These are phyloP conservation scores for Yarrowia phangngaensis DNA, from an alignment of 805 yeast species.

Conservation along the genomic window DNA sequence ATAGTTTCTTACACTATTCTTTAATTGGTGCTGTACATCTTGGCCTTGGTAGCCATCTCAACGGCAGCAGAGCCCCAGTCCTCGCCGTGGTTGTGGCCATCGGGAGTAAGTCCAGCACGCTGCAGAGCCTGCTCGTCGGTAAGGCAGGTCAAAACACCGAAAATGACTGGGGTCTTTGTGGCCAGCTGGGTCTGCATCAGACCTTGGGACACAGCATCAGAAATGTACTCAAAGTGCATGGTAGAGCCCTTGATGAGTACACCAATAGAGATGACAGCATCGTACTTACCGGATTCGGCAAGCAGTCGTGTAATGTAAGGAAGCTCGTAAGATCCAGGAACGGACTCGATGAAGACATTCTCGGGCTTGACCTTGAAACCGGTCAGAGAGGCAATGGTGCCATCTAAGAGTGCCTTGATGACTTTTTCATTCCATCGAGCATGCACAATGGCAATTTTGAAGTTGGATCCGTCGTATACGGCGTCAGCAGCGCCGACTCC, in stretches of 20 bases:
- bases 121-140: slow-evolving; percentile 91
- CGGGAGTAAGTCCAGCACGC: slow-evolving; percentile 77
- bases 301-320: slow-evolving; percentile 67
- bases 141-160: slow-evolving; percentile 88
- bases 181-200: slow-evolving; percentile 77
- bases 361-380: slow-evolving; percentile 68
- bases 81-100: slow-evolving; percentile 90
- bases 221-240: slow-evolving; percentile 96
- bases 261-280: slow-evolving; percentile 91
- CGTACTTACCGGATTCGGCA: slow-evolving; percentile 39
- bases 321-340: slow-evolving; percentile 93
- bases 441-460: slow-evolving; percentile 82
- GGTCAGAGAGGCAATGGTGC: slow-evolving; percentile 59
- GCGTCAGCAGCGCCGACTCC: slow-evolving; percentile 76
- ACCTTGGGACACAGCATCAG: slow-evolving; percentile 82
- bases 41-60: slow-evolving; percentile 63
- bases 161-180: slow-evolving; percentile 73
- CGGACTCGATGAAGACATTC: slow-evolving; percentile 75
- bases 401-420: slow-evolving; percentile 73
- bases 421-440: slow-evolving; percentile 90
- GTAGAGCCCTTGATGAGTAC: slow-evolving; percentile 93
- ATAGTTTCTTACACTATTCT: too few species aligned
- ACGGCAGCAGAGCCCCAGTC: slow-evolving; percentile 99
- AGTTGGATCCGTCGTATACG: slow-evolving; percentile 53
- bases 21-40: slow-evolving; percentile 5